These are phyloP conservation scores for Combretum micranthum DNA, from an alignment of 345 rosid genomes.

Conservation along the genomic window DNA sequence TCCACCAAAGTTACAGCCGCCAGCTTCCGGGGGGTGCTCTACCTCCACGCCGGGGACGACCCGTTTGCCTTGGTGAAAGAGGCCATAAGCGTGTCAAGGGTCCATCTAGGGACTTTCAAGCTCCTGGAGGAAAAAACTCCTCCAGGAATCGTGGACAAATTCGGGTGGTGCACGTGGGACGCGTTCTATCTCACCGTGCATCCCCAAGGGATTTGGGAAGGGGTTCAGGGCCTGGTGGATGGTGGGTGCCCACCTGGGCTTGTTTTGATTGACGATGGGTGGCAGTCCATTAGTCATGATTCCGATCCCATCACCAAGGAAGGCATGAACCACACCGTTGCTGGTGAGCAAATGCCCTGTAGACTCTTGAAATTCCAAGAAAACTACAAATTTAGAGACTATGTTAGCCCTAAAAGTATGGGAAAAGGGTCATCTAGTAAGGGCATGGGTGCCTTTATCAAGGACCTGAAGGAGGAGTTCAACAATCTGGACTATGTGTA, in stretches of 20 bases:
- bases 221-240: conserved; percentile 61
- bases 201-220: conserved; percentile 75
- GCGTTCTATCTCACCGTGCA: conserved; percentile 86
- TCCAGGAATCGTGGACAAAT: conserved; percentile 84
- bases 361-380: conserved; percentile 72
- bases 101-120: conserved; percentile 66
- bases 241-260: conserved; percentile 96
- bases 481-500: conserved; percentile 67
- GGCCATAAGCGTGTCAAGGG: conserved; percentile 56
- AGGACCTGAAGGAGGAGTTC: conserved; percentile 74
- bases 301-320: conserved; percentile 62
- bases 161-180: conserved; percentile 99
- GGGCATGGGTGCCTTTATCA: conserved; percentile 80
- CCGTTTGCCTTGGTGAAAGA: conserved; percentile 64
- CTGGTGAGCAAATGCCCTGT: conserved; percentile 98
- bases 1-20: conserved; percentile 52
- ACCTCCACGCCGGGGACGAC: conserved; percentile 60
- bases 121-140: conserved; percentile 71
- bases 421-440: conserved; percentile 13
- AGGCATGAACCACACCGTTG: conserved; percentile 62
- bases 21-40: conserved; percentile 40
- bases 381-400: conserved; percentile 78
- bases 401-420: conserved; percentile 31
- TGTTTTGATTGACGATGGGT: conserved; percentile 91
- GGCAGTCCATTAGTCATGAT: conserved; percentile 90